A percentile compares a stretch with the other conserved stretches of the same genome.
Evolutionary conservation across 208 protist genomes (phyloP).

Genomic region (Acanthamoeba divionensis): DNA sequence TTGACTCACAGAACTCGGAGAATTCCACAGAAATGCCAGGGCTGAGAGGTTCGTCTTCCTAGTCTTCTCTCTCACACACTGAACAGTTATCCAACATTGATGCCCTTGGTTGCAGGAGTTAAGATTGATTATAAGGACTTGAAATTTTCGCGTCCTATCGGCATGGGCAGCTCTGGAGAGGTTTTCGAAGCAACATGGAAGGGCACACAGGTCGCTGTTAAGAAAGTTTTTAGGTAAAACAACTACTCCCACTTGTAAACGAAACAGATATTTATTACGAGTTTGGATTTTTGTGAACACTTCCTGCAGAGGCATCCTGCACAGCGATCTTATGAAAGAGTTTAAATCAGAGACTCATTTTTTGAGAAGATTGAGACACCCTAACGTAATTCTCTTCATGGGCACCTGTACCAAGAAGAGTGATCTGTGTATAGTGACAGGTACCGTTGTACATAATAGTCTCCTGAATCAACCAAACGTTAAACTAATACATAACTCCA

Average conservation of each 20-base stretch:
- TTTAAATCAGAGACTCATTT: slow-evolving; percentile 4
- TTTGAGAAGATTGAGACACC: neutral
- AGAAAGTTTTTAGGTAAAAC: neutral
- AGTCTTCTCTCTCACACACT: neutral
- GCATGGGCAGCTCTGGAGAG: slow-evolving; percentile 6
- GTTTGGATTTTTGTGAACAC: too few species aligned
- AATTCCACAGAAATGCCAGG: slow-evolving; percentile 5
- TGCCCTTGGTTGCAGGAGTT: neutral
- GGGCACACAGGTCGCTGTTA: slow-evolving; percentile 17
- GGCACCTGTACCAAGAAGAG: neutral
- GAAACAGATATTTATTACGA: too few species aligned
- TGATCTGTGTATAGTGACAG: neutral
- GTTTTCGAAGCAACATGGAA: neutral
- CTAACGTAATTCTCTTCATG: slow-evolving; percentile 40
- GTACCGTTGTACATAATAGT: too few species aligned
- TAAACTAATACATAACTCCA: too few species aligned
- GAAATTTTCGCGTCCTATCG: neutral
- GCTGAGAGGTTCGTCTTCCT: neutral
- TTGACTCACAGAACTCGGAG: slow-evolving; percentile 36
- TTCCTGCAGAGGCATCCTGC: neutral
- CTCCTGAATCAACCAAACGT: too few species aligned
- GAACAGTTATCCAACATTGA: too few species aligned
- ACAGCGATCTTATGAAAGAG: neutral
- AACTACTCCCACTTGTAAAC: too few species aligned
- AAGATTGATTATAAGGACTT: neutral